Percentiles rank a stretch among this genome's conserved stretches.
phyloP scores from a whole-genome alignment of 345 rosid genomes.

The Alliaria petiolata region DNA sequence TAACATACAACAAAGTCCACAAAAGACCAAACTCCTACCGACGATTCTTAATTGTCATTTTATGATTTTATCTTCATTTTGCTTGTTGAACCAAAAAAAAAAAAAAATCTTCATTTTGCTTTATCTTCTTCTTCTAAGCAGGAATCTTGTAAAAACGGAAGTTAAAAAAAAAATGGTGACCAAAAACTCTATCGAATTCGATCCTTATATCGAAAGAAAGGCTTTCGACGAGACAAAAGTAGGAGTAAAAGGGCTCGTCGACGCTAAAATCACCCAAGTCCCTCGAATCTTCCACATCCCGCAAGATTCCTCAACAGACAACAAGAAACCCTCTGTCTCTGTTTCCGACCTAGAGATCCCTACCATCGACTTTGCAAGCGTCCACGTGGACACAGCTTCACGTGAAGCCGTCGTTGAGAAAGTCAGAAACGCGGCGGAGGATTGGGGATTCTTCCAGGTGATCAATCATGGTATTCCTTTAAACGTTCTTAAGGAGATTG shows the following conservation, averaged over 20 bases:
- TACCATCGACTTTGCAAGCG: slow-evolving; percentile 32
- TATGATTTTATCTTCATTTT: too few relatives aligned
- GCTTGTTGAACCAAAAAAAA: too few relatives aligned
- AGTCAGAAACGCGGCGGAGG: slow-evolving; percentile 14
- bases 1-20: background rate
- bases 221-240: slow-evolving; percentile 26
- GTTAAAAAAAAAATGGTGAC: background rate
- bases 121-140: background rate
- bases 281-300: slow-evolving; percentile 25
- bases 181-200: background rate
- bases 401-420: slow-evolving; percentile 17
- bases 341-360: slow-evolving; percentile 22
- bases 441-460: slow-evolving; percentile 44
- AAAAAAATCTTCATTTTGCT: background rate
- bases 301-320: background rate
- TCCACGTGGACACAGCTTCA: background rate
- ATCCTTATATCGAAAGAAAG: background rate
- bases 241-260: slow-evolving; percentile 34
- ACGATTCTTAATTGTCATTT: background rate
- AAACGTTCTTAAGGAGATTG: slow-evolving; percentile 20
- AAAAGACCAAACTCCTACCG: background rate
- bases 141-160: background rate
- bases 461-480: slow-evolving; percentile 41
- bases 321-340: background rate
- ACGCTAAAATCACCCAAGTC: slow-evolving; percentile 20